Conservation (phyloP, 331 rosid species). For the Rosa hybrid region DNA sequence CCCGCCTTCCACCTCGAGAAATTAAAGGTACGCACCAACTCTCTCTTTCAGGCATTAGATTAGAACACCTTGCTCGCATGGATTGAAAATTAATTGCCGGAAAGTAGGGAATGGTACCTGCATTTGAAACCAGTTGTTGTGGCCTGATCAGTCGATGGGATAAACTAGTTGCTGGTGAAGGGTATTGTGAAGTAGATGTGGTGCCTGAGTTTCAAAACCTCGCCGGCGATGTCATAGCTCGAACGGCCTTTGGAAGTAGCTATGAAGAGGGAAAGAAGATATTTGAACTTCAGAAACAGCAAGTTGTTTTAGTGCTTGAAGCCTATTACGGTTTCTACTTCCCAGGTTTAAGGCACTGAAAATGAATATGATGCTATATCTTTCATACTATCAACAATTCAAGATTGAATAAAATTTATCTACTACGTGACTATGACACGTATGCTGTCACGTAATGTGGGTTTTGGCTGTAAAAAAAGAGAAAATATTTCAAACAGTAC, state of each 20-base stretch:
- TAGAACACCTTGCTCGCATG: background rate
- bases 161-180: conserved; percentile 16
- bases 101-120: conserved; percentile 38
- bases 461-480: too few relatives aligned
- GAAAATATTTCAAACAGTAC: too few relatives aligned
- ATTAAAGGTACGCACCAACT: conserved; percentile 27
- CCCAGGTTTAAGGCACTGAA: conserved; percentile 43
- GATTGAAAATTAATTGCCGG: background rate
- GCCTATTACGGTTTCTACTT: conserved; percentile 34
- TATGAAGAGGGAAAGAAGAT: conserved; percentile 46
- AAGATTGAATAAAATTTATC: background rate
- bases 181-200: conserved; percentile 42
- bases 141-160: conserved; percentile 36
- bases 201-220: conserved; percentile 33
- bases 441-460: too few relatives aligned
- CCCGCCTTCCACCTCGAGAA: conserved; percentile 49
- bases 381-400: background rate
- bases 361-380: background rate
- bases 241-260: conserved; percentile 50
- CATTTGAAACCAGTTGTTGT: conserved; percentile 39
- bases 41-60: background rate
- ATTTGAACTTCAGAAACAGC: conserved; percentile 43
- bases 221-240: conserved; percentile 37
- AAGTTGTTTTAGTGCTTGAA: conserved; percentile 30
- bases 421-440: too few relatives aligned